Conservation (phyloP, 352 stramenopile species). For the Peronospora tabacina region DNA sequence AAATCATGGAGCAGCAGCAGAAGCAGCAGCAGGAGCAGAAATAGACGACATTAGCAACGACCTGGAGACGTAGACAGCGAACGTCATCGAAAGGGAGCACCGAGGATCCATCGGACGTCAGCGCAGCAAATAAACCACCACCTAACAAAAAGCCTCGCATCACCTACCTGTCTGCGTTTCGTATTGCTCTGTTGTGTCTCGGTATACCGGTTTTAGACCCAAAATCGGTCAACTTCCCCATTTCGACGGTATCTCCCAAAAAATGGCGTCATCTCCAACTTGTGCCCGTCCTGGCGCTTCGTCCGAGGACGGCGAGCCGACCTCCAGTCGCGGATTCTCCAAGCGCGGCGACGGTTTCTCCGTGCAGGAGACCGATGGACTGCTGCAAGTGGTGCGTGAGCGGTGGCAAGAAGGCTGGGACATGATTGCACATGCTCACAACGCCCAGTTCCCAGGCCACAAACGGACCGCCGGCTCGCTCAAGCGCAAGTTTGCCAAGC, state of each 20-base stretch:
- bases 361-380: conserved; percentile 25
- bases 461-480: conserved; percentile 27
- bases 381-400: conserved; percentile 23
- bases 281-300: conserved; percentile 4
- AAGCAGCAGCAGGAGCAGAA: conserved; percentile 62
- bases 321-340: conserved; percentile 10
- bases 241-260: conserved; percentile 17
- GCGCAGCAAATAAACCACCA: conserved; percentile 14
- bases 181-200: background rate
- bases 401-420: conserved; percentile 33
- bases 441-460: conserved; percentile 30
- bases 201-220: background rate
- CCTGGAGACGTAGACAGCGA: background rate
- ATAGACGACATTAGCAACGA: conserved; percentile 16
- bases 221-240: conserved; percentile 13
- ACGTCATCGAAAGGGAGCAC: background rate
- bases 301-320: conserved; percentile 7
- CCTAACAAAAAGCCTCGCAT: conserved; percentile 1
- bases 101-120: background rate
- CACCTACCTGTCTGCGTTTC: too few species aligned
- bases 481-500: conserved; percentile 35
- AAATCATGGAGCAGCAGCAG: conserved; percentile 83
- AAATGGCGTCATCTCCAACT: conserved; percentile 24
- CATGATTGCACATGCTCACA: conserved; percentile 28
- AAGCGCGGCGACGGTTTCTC: conserved; percentile 32